A percentile compares a stretch with the other conserved stretches of the same genome.
These are phyloP conservation scores for Sporothrix globosa DNA, from an alignment of 2,329 filamentous ascomycete genomes.

Conservation along the genomic window DNA sequence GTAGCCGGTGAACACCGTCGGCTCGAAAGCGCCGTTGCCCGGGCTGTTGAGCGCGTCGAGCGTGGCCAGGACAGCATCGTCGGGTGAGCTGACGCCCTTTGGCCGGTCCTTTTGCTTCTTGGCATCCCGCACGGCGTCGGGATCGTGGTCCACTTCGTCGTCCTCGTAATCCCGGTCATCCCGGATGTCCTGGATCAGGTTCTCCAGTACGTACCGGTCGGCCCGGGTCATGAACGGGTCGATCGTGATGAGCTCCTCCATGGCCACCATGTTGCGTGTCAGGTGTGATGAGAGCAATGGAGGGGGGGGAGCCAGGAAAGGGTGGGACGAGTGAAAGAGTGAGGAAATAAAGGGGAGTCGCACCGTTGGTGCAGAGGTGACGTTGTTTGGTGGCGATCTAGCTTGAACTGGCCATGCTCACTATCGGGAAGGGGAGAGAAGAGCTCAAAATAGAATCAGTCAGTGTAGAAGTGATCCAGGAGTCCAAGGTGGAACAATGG, in stretches of 20 bases:
- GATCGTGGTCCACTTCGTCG: slow-evolving; percentile 30
- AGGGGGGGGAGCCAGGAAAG: too few species aligned
- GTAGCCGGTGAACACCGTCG: slow-evolving; percentile 50
- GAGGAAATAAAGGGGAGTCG: not conserved
- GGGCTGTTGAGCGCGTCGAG: slow-evolving; percentile 52
- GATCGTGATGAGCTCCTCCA: slow-evolving; percentile 42
- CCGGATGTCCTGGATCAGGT: slow-evolving; percentile 47
- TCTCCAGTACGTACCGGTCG: slow-evolving; percentile 48
- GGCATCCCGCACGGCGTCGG: slow-evolving; percentile 29
- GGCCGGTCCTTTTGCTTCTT: slow-evolving; percentile 17
- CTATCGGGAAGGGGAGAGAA: slow-evolving; percentile 10
- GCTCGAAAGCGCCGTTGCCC: slow-evolving; percentile 48
- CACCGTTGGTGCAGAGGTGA: slow-evolving; percentile 5
- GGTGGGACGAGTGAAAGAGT: not conserved
- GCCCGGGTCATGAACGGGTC: slow-evolving; percentile 49
- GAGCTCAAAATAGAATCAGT: slow-evolving; percentile 20
- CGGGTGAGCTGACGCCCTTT: slow-evolving; percentile 31
- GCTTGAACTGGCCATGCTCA: slow-evolving; percentile 22
- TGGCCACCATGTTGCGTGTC: slow-evolving; percentile 10
- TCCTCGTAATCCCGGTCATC: slow-evolving; percentile 36
- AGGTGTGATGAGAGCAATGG: too few species aligned
- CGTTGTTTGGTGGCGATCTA: slow-evolving; percentile 8
- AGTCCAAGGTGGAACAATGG: not conserved
- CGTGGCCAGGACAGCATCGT: slow-evolving; percentile 43
- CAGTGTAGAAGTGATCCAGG: not conserved